These are phyloP conservation scores for Catenaria anguillulae DNA, from an alignment of 371 early-diverging fungal genomes.

Conservation along the genomic window DNA sequence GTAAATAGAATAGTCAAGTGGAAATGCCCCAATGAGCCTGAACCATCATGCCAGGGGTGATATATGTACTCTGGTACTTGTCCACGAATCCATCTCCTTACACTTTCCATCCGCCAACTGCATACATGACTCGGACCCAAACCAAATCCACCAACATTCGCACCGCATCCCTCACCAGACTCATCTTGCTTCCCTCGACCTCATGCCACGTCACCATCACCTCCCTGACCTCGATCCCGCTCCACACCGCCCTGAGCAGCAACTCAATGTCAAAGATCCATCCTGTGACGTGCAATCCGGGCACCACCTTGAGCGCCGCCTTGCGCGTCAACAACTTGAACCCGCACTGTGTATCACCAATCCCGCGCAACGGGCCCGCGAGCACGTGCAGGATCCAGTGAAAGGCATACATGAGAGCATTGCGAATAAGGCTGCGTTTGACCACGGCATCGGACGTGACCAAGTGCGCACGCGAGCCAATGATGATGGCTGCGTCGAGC, in stretches of 20 bases:
- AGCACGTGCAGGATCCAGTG: slow-evolving; percentile 68
- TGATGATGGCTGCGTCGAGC: slow-evolving; percentile 61
- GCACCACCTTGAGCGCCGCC: slow-evolving; percentile 61
- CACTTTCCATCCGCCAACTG: slow-evolving; percentile 32
- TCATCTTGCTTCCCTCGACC: slow-evolving; percentile 84
- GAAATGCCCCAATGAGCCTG: no score
- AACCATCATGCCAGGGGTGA: no score
- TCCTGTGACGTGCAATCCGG: slow-evolving; percentile 81
- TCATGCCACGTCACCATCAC: slow-evolving; percentile 92
- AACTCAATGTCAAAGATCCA: slow-evolving; percentile 96
- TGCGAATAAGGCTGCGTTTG: slow-evolving; percentile 40
- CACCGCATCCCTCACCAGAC: slow-evolving; percentile 66
- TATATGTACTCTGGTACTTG: no score
- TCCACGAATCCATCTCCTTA: no score
- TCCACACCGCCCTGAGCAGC: slow-evolving; percentile 54
- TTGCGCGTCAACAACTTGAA: slow-evolving; percentile 80
- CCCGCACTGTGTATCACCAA: slow-evolving; percentile 91
- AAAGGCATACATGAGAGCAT: slow-evolving; percentile 81
- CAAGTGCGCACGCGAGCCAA: slow-evolving; percentile 83
- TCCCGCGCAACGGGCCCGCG: slow-evolving; percentile 41
- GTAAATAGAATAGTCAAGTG: no score
- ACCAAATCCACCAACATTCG: slow-evolving; percentile 79
- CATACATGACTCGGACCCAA: slow-evolving; percentile 67
- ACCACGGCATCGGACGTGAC: slow-evolving; percentile 82
- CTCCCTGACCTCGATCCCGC: slow-evolving; percentile 59